Evolutionary conservation across 768 basidiomycete genomes (phyloP), one percentile per base, ranked within the genome.

Genomic region (Leccinum aurantiacum): DNA sequence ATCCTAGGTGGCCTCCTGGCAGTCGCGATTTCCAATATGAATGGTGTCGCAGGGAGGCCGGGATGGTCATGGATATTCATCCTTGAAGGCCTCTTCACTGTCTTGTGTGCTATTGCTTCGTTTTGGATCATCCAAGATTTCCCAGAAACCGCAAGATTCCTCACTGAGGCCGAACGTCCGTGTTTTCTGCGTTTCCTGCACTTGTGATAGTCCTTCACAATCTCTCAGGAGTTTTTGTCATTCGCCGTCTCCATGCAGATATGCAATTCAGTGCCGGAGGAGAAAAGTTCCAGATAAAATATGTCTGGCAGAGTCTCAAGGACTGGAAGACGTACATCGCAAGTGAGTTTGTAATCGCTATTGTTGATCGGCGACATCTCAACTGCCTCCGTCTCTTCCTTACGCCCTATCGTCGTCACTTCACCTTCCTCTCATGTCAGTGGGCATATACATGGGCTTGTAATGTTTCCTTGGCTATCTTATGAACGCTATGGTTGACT

Each of bases 121-220:
- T 91, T 82, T 76, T 91, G 85, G 82, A 72, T 92, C 53, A 81
- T 93, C 22, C 82, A 88, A 65, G 90, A 91, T 71, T 92, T 91
- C 69, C 89, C 91, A 2, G 88, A 90, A 56, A 84, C 80, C 0
- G 88, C 90, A 1, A 85, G 79, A 60, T 93, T 92, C 72, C 75
- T 93, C 41, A 83, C 78, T 7, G 80, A 84, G 35, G 70, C 79
- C 33, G 91, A 92, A 69, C 79, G 86, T 82, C 69, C 52, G 77
- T 75, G 14, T 27, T 22, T 35, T 22, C n/a, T 46, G 27, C 22
- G 6, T 22, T 31, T 25, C 27, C 17, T 11, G 41, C 10, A 3
- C 27, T 29, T 13, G 19, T 17, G 19, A 19, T 48, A 17, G 10
- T 22, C 44, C 37, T 27, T 63, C 25, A 62, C 19, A 57, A 24